These are phyloP conservation scores for Spinacia oleracea DNA, from an alignment of 179 eudicot species.

Conservation along the genomic window DNA sequence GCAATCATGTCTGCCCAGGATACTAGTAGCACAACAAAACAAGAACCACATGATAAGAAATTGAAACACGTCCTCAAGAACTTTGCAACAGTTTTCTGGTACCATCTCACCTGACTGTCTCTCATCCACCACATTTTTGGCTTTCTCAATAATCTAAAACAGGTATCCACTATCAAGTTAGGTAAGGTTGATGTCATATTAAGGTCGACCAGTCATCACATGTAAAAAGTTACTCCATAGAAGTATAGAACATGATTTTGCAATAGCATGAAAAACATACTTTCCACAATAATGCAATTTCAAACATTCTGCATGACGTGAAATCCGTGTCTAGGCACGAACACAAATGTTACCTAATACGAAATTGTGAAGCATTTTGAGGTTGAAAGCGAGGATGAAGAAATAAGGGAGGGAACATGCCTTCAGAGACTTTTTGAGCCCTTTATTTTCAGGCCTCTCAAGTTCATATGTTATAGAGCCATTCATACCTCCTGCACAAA, in stretches of 20 bases:
- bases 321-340: conserved; percentile 5
- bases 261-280: background rate
- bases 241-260: background rate
- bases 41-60: background rate
- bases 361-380: background rate
- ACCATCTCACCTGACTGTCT: conserved; percentile 54
- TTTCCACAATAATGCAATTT: background rate
- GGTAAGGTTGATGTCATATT: conserved; percentile 28
- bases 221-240: background rate
- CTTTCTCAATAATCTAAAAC: conserved; percentile 77
- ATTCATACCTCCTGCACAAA: conserved; percentile 85
- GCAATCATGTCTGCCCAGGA: conserved; percentile 97
- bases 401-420: conserved; percentile 36
- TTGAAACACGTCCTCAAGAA: conserved; percentile 10
- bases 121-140: conserved; percentile 62
- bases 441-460: conserved; percentile 86
- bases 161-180: conserved; percentile 44
- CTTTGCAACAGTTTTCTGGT: background rate
- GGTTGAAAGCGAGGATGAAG: background rate
- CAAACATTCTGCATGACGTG: background rate
- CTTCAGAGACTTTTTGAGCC: conserved; percentile 77
- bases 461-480: conserved; percentile 89
- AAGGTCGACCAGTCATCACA: conserved; percentile 28
- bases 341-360: conserved; percentile 3
- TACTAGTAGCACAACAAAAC: conserved; percentile 40